Conservation (phyloP, 805 yeast species). For the Ogataea minuta region DNA sequence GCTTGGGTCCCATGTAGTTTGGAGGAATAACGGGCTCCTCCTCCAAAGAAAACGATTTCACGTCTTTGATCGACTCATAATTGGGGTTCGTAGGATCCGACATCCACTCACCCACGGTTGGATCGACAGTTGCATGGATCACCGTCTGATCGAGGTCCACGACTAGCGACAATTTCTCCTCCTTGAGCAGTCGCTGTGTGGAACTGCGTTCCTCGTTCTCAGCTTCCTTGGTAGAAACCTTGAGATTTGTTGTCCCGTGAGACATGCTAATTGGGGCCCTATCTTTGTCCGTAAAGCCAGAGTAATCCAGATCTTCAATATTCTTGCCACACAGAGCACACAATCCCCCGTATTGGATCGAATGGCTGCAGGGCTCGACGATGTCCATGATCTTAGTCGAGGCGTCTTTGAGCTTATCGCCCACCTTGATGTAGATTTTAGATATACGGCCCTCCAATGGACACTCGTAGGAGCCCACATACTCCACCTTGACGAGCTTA, state of each 20-base stretch:
- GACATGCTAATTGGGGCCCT: constrained; percentile 87
- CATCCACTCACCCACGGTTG: constrained; percentile 96
- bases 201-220: constrained; percentile 71
- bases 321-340: constrained; percentile 91
- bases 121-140: constrained; percentile 96
- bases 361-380: constrained; percentile 83
- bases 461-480: constrained; percentile 74
- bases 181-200: constrained; percentile 56
- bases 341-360: constrained; percentile 90
- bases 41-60: constrained; percentile 68
- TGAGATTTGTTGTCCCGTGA: constrained; percentile 81
- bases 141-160: constrained; percentile 98
- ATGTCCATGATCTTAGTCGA: constrained; percentile 50
- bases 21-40: constrained; percentile 67
- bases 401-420: constrained; percentile 58
- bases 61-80: constrained; percentile 80
- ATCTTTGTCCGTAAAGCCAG: constrained; percentile 64
- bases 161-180: constrained; percentile 76
- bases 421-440: constrained; percentile 47
- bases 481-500: constrained; percentile 52
- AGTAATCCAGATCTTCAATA: constrained; percentile 70
- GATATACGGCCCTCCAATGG: constrained; percentile 75
- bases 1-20: constrained; percentile 57
- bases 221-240: constrained; percentile 84
- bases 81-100: constrained; percentile 82